A percentile compares a stretch with the other conserved stretches of the same genome.
phyloP scores from a whole-genome alignment of 2,329 filamentous ascomycete species.

The Tolypocladium inflatum region DNA sequence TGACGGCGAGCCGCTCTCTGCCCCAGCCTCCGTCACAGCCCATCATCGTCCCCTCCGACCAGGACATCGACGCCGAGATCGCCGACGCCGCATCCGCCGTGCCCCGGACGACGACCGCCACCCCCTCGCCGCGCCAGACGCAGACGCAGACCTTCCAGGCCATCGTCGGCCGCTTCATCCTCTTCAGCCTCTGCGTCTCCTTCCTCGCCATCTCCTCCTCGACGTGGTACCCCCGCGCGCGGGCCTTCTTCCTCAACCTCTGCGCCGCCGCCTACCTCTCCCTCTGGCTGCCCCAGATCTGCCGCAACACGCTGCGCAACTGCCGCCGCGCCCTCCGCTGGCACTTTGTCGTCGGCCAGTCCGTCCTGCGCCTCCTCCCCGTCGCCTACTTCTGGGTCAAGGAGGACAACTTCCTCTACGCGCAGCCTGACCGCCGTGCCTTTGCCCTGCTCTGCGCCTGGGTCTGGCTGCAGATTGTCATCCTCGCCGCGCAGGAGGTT shows the following conservation, averaged over 20 bases:
- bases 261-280: slow-evolving; percentile 73
- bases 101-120: slow-evolving; percentile 14
- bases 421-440: slow-evolving; percentile 55
- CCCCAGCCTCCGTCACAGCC: slow-evolving; percentile 14
- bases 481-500: slow-evolving; percentile 73
- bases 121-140: slow-evolving; percentile 13
- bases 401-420: slow-evolving; percentile 71
- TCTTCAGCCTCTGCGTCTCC: slow-evolving; percentile 44
- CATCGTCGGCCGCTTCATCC: slow-evolving; percentile 47
- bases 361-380: slow-evolving; percentile 65
- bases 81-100: slow-evolving; percentile 30
- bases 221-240: slow-evolving; percentile 48
- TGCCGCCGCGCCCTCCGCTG: slow-evolving; percentile 85
- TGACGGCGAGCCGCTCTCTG: slow-evolving; percentile 21
- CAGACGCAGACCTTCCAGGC: slow-evolving; percentile 37
- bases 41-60: slow-evolving; percentile 53
- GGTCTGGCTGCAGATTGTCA: slow-evolving; percentile 78
- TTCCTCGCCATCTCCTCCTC: slow-evolving; percentile 51
- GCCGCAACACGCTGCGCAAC: slow-evolving; percentile 82
- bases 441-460: slow-evolving; percentile 57
- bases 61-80: slow-evolving; percentile 54
- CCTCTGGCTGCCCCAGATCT: slow-evolving; percentile 87
- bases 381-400: slow-evolving; percentile 79
- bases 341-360: slow-evolving; percentile 84
- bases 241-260: slow-evolving; percentile 49